Conservation (phyloP, 805 yeast genomes). For the Yarrowia sp. region DNA sequence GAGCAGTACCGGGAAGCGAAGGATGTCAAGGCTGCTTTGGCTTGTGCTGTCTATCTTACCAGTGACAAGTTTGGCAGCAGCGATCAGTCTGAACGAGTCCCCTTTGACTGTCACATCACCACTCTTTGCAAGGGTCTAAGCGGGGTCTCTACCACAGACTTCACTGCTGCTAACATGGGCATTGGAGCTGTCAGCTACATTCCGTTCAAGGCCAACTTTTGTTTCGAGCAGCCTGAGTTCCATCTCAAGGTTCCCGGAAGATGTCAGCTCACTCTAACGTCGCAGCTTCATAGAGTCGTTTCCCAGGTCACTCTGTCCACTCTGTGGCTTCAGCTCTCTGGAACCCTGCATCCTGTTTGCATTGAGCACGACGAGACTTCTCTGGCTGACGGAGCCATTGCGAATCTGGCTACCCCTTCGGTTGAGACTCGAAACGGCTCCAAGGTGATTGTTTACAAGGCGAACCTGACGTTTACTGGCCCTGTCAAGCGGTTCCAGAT, state of each 20-base stretch:
- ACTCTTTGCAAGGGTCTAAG: neutral
- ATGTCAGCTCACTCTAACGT: constrained; percentile 31
- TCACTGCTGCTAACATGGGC: constrained; percentile 8
- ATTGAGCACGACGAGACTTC: constrained; percentile 28
- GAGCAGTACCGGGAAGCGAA: constrained; percentile 1
- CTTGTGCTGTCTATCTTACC: constrained; percentile 10
- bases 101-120: constrained; percentile 4
- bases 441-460: constrained; percentile 20
- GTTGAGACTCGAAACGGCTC: constrained; percentile 9
- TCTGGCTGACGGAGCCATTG: neutral
- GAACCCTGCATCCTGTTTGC: constrained; percentile 23
- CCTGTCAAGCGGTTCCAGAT: constrained; percentile 10
- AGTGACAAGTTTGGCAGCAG: constrained; percentile 5
- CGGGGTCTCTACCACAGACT: neutral
- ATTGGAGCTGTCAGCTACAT: constrained; percentile 13
- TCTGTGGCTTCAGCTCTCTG: constrained; percentile 27
- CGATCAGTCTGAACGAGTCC: neutral
- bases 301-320: constrained; percentile 11
- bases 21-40: constrained; percentile 8
- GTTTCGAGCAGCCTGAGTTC: constrained; percentile 29
- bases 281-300: constrained; percentile 13
- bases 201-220: constrained; percentile 30
- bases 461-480: constrained; percentile 6
- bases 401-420: neutral
- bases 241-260: constrained; percentile 30